A percentile compares a stretch with the other conserved stretches of the same genome.
These are phyloP conservation scores for Rosa chinensis DNA, from an alignment of 306 rosid genomes.

Conservation along the genomic window DNA sequence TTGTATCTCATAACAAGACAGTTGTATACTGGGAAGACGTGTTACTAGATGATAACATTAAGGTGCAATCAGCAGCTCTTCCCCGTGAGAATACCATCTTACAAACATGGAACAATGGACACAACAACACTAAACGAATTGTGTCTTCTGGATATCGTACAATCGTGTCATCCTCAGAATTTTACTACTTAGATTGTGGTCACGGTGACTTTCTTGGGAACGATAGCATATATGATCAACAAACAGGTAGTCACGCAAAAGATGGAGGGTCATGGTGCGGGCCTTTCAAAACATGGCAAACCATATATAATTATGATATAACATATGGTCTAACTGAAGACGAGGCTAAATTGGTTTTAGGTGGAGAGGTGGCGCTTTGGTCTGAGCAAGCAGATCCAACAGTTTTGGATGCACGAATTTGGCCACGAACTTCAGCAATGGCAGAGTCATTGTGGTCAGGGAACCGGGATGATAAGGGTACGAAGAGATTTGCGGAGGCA, in stretches of 20 bases:
- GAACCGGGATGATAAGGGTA: slow-evolving; percentile 56
- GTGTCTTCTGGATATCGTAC: slow-evolving; percentile 68
- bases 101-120: slow-evolving; percentile 89
- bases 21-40: slow-evolving; percentile 86
- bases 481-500: slow-evolving; percentile 68
- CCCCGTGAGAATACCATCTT: slow-evolving; percentile 66
- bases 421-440: slow-evolving; percentile 87
- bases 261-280: slow-evolving; percentile 91
- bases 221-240: slow-evolving; percentile 46
- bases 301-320: slow-evolving; percentile 72
- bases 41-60: slow-evolving; percentile 40
- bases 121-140: slow-evolving; percentile 59
- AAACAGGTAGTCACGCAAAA: slow-evolving; percentile 21
- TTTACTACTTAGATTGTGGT: slow-evolving; percentile 87
- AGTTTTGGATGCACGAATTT: slow-evolving; percentile 67
- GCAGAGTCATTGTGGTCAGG: slow-evolving; percentile 88
- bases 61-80: slow-evolving; percentile 45
- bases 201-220: slow-evolving; percentile 78
- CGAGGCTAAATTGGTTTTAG: slow-evolving; percentile 76
- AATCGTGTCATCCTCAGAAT: slow-evolving; percentile 71
- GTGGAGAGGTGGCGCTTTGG: slow-evolving; percentile 91
- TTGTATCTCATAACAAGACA: slow-evolving; percentile 73
- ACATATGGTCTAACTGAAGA: slow-evolving; percentile 58
- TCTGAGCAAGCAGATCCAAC: slow-evolving; percentile 79
- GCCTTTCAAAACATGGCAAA: slow-evolving; percentile 89